These are phyloP conservation scores for Leptodermis oblonga DNA, from an alignment of 257 asterid species.

Conservation along the genomic window DNA sequence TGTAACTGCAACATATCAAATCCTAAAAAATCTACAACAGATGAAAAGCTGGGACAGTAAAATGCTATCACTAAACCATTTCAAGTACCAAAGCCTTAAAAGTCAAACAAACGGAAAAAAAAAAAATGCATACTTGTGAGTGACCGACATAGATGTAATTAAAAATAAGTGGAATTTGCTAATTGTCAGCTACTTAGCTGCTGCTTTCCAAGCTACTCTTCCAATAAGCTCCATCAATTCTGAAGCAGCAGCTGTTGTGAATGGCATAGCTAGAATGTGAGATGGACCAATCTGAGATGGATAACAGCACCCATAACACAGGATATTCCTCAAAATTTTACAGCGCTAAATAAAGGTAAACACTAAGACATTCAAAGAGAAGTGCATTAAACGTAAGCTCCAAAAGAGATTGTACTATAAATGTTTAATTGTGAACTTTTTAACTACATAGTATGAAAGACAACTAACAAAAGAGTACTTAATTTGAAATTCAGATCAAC, in stretches of 20 bases:
- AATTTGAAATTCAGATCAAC: too few relatives aligned
- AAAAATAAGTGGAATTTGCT: conserved; percentile 97
- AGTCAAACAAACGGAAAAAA: not conserved
- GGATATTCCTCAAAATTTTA: too few relatives aligned
- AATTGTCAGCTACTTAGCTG: conserved; percentile 81
- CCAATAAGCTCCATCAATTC: conserved; percentile 98
- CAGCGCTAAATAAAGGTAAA: too few relatives aligned
- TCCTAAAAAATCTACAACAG: too few relatives aligned
- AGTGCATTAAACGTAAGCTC: too few relatives aligned
- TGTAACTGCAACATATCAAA: not conserved
- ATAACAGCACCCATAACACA: too few relatives aligned
- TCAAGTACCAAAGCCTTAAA: not conserved
- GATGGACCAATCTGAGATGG: conserved; percentile 68
- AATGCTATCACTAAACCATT: not conserved
- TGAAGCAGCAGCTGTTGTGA: conserved; percentile 92
- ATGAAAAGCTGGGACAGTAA: too few relatives aligned
- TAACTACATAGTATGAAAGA: too few relatives aligned
- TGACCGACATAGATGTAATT: conserved; percentile 83
- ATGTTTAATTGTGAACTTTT: too few relatives aligned
- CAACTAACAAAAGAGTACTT: too few relatives aligned
- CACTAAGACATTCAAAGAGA: too few relatives aligned
- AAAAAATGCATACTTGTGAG: conserved; percentile 67
- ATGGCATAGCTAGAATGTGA: conserved; percentile 93
- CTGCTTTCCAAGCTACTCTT: conserved; percentile 76
- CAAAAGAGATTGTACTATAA: too few relatives aligned